Percentiles rank a stretch among this genome's conserved stretches.
Conservation (phyloP, 2,329 filamentous ascomycete genomes). For the Nectriaceae sp. region DNA sequence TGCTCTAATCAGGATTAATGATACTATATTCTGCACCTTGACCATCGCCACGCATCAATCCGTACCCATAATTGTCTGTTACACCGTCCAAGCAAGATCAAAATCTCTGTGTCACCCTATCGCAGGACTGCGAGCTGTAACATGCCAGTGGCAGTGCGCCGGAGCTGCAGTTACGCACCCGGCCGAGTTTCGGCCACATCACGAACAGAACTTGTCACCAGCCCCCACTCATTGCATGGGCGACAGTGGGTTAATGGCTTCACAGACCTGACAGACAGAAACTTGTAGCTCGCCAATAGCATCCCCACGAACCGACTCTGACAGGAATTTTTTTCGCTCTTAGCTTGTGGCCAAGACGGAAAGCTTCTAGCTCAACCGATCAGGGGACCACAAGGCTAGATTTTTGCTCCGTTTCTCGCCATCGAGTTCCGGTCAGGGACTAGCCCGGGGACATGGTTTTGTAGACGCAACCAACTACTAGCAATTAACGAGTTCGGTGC, state of each 20-base stretch:
- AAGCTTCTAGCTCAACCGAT: conserved; percentile 16
- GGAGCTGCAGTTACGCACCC: conserved; percentile 1
- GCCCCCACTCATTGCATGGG: conserved; percentile 4
- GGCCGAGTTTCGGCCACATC: conserved; percentile 19
- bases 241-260: neutral
- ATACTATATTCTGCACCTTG: no score
- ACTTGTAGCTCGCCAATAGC: neutral
- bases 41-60: neutral
- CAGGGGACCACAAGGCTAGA: conserved; percentile 7
- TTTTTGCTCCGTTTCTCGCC: neutral
- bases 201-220: neutral
- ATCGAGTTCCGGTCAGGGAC: conserved; percentile 15
- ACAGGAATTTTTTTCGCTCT: neutral
- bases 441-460: no score
- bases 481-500: no score
- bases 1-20: neutral
- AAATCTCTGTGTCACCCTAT: no score
- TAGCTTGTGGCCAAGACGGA: conserved; percentile 18
- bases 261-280: neutral
- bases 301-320: neutral
- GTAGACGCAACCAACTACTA: no score
- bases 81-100: neutral
- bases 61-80: neutral
- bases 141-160: conserved; percentile 6
- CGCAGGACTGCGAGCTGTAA: neutral